A percentile compares a stretch with the other conserved stretches of the same genome.
Evolutionary conservation across 2,329 filamentous ascomycete genomes (phyloP).

Genomic region (Dactylellina leptospora): DNA sequence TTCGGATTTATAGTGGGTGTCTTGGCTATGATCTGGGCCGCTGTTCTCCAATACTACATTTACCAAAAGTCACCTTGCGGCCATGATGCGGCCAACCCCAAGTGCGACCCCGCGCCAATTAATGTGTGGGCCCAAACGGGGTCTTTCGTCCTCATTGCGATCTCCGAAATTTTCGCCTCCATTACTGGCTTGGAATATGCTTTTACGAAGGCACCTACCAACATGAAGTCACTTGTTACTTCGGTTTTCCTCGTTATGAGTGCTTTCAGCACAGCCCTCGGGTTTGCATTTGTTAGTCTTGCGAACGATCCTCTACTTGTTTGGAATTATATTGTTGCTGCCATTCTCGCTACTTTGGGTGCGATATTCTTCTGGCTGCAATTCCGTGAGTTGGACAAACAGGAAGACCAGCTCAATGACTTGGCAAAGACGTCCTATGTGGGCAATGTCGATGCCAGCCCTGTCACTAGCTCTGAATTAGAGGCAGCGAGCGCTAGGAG

Average conservation of each 20-base stretch:
- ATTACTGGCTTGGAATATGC: conserved; percentile 77
- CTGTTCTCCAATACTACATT: conserved; percentile 64
- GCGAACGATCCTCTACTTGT: conserved; percentile 72
- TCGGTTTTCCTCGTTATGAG: conserved; percentile 70
- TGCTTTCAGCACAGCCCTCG: conserved; percentile 69
- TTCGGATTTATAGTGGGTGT: conserved; percentile 73
- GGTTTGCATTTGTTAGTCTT: conserved; percentile 69
- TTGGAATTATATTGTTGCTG: conserved; percentile 73
- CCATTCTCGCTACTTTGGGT: conserved; percentile 63
- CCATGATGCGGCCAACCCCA: conserved; percentile 54
- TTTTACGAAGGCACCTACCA: conserved; percentile 78
- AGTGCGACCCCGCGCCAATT: conserved; percentile 66
- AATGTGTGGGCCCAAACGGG: conserved; percentile 71
- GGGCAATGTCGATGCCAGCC: conserved; percentile 12
- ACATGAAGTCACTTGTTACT: conserved; percentile 82
- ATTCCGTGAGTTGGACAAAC: conserved; percentile 64
- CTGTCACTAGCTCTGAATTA: conserved; percentile 8
- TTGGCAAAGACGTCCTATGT: conserved; percentile 58
- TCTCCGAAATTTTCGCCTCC: conserved; percentile 69
- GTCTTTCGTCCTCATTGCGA: conserved; percentile 64
- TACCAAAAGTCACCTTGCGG: conserved; percentile 62
- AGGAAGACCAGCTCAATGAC: conserved; percentile 65
- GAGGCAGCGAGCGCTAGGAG: conserved; percentile 35
- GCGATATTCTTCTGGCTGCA: conserved; percentile 67
- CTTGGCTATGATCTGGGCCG: conserved; percentile 69